Conservation (phyloP, 2,329 filamentous ascomycete genomes). For the Sclerotinia trifoliorum region DNA sequence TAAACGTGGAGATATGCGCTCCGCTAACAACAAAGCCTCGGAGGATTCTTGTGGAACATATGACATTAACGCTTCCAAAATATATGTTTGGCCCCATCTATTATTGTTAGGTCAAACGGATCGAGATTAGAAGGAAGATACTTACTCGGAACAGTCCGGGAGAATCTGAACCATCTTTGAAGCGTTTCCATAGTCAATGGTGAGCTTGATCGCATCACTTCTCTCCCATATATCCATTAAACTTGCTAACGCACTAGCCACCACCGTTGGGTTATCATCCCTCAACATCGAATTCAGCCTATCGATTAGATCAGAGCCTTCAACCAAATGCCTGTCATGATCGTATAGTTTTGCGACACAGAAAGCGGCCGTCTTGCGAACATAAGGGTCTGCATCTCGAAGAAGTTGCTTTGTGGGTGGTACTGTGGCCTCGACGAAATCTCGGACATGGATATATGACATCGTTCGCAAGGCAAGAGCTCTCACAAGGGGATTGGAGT, state of each 20-base stretch:
- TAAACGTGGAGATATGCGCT: constrained; percentile 90
- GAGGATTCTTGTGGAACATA: constrained; percentile 90
- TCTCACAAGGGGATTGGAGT: constrained; percentile 86
- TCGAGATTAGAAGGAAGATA: constrained; percentile 27
- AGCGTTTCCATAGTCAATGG: constrained; percentile 94
- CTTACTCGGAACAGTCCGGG: constrained; percentile 94
- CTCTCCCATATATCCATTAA: constrained; percentile 98
- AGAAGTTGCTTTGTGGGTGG: constrained; percentile 80
- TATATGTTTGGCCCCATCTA: constrained; percentile 98
- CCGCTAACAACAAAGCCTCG: constrained; percentile 85
- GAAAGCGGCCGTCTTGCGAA: constrained; percentile 94
- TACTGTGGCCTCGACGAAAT: constrained; percentile 90
- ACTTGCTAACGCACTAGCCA: constrained; percentile 86
- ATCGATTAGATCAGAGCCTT: constrained; percentile 88
- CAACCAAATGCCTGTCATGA: constrained; percentile 86
- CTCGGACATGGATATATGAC: constrained; percentile 94
- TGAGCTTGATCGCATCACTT: constrained; percentile 95
- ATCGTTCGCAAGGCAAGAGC: constrained; percentile 91
- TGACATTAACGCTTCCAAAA: constrained; percentile 94
- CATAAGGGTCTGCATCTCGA: constrained; percentile 86
- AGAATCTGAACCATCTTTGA: constrained; percentile 98
- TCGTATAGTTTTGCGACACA: constrained; percentile 98
- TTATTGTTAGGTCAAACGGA: constrained; percentile 4
- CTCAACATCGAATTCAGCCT: constrained; percentile 83
- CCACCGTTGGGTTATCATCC: constrained; percentile 96